phyloP scores from a whole-genome alignment of 495 filamentous ascomycete genomes.

The Podospora fimiseda region DNA sequence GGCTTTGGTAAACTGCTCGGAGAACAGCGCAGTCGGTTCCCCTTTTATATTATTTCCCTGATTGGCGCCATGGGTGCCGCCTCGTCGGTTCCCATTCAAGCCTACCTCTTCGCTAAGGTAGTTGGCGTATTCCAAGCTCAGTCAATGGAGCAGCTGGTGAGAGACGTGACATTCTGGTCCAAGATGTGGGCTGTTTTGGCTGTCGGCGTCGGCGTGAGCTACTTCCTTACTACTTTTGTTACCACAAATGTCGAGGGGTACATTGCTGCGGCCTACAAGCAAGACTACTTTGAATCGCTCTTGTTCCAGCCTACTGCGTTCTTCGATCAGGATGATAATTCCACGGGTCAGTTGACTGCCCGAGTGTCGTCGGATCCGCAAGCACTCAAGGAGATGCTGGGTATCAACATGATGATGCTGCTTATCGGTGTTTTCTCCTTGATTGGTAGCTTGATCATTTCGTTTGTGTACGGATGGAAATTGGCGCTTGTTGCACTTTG shows the following conservation, averaged over 20 bases:
- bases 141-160: slow-evolving; percentile 14
- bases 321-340: slow-evolving; percentile 58
- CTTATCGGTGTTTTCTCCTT: slow-evolving; percentile 46
- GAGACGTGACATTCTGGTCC: slow-evolving; percentile 39
- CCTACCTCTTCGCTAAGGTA: slow-evolving; percentile 41
- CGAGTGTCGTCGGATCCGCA: slow-evolving; percentile 53
- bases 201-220: slow-evolving; percentile 31
- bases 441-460: slow-evolving; percentile 42
- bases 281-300: slow-evolving; percentile 53
- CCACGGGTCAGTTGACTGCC: slow-evolving; percentile 55
- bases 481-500: slow-evolving; percentile 45
- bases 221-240: slow-evolving; percentile 31
- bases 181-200: slow-evolving; percentile 45
- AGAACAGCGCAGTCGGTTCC: slow-evolving; percentile 36
- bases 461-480: slow-evolving; percentile 54
- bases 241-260: slow-evolving; percentile 33
- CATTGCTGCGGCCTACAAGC: slow-evolving; percentile 46
- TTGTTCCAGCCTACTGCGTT: slow-evolving; percentile 53
- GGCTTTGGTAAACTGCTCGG: slow-evolving; percentile 44
- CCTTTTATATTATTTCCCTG: slow-evolving; percentile 31
- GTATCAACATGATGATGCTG: slow-evolving; percentile 48
- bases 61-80: slow-evolving; percentile 34
- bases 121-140: slow-evolving; percentile 33
- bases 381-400: slow-evolving; percentile 56
- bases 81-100: slow-evolving; percentile 34